Base-by-base conservation (phyloP, 225 moss, liverwort and hornwort species). In the Pleurozium schreberi region DNA sequence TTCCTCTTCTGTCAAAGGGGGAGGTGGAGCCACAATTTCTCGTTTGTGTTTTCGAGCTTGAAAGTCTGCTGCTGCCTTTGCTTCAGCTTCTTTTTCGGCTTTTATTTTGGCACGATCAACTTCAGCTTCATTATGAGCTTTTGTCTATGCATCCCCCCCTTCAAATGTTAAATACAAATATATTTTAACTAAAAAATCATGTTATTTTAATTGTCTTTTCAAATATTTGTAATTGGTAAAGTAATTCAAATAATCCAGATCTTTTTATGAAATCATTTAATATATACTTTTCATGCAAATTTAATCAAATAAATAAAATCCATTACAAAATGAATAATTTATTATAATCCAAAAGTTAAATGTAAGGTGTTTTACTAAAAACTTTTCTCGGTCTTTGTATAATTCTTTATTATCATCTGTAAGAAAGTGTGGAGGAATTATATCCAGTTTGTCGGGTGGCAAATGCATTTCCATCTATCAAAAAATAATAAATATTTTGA, bases 371-470 rank as follows among this genome's bases (percentile, higher is more conserved):
- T 61, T 70, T 91, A 99, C 98, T 93, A 99, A 80, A 93, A 95
- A 97, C 0, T 45, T 84, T 75, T 96, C 89, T 1, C 97, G 94
- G 34, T 87, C 82, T 87, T 94, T 94, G 18, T 92, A 88, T 31
- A 95, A 90, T 64, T 88, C 91, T 91, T 89, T 95, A 12, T 90
- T 95, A 57, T 99, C 97, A 86, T 94, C 92, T 5, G 71, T 95
- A n/a, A 97, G 93, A 63, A 95, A 97, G 77, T 92, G 96, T 42
- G 98, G 97, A 34, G 96, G 95, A 64, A 78, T 78, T 34, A 99
- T 89, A 61, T 99, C 94, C 85, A 99, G 70, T 61, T 88, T 91
- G 45, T 97, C 93, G 18, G 65, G 93, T 71, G 93, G 90, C 57
- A 96, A 75, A 61, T 58, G 90, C 88, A 89, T 92, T 70, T 96